Evolutionary conservation across 768 basidiomycete genomes (phyloP).

Genomic region (Pleurotus eryngii): DNA sequence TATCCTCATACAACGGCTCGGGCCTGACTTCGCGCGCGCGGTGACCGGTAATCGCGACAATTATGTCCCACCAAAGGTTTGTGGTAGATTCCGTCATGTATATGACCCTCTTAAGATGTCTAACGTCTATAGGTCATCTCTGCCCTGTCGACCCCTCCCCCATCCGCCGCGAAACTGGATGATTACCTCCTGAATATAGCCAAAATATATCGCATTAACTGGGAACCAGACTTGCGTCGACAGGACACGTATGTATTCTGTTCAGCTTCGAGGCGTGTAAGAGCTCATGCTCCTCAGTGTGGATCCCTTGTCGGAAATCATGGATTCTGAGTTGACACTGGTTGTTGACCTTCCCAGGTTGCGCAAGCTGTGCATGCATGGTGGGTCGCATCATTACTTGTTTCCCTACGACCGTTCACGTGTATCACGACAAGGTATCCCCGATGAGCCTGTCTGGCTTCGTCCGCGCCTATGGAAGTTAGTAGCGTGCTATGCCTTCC

Average conservation of each 20-base stretch:
- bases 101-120: neutral
- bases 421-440: conserved; percentile 49
- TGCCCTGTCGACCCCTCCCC: conserved; percentile 47
- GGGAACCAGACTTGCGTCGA: conserved; percentile 59
- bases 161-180: conserved; percentile 57
- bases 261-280: too few relatives aligned
- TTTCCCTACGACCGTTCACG: neutral
- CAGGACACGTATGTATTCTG: conserved; percentile 53
- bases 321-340: conserved; percentile 47
- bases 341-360: conserved; percentile 55
- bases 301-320: conserved; percentile 53
- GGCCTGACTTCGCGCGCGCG: conserved; percentile 53
- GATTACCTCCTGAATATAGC: conserved; percentile 53
- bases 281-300: conserved; percentile 34
- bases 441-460: conserved; percentile 72
- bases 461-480: conserved; percentile 79
- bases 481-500: conserved; percentile 19
- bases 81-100: conserved; percentile 4
- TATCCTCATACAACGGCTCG: conserved; percentile 52
- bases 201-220: conserved; percentile 47
- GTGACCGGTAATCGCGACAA: conserved; percentile 47
- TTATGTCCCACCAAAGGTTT: conserved; percentile 52
- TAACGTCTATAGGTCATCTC: conserved; percentile 39
- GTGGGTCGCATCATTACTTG: conserved; percentile 32
- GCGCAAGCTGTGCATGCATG: conserved; percentile 55